Evolutionary conservation across 2,329 filamentous ascomycete genomes (phyloP).

Genomic region (Pseudophaeomoniella oleicola): DNA sequence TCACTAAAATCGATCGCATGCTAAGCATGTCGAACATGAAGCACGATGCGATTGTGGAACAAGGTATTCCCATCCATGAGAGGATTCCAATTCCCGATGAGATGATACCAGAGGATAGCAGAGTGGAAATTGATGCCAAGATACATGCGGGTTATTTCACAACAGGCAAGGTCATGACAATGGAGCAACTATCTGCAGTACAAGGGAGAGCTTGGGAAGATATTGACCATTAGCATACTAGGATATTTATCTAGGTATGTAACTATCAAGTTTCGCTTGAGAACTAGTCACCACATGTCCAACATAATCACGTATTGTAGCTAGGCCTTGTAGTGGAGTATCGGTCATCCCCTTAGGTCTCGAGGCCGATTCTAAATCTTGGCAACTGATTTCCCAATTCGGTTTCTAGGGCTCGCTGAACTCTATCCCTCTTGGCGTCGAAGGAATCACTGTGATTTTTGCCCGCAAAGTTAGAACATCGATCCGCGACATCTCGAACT

Average conservation of each 20-base stretch:
- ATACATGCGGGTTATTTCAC: slow-evolving; percentile 86
- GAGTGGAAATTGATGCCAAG: slow-evolving; percentile 98
- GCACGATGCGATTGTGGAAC: slow-evolving; percentile 35
- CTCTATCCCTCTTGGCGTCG: not conserved
- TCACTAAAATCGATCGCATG: slow-evolving; percentile 98
- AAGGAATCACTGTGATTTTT: not conserved
- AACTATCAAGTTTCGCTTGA: too few species aligned
- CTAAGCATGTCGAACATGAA: slow-evolving; percentile 85
- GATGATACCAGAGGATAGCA: slow-evolving; percentile 83
- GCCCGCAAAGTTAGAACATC: not conserved
- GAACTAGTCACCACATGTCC: too few species aligned
- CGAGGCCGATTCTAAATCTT: too few species aligned
- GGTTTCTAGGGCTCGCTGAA: not conserved
- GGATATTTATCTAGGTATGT: too few species aligned
- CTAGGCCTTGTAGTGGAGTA: too few species aligned
- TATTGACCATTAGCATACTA: slow-evolving; percentile 5
- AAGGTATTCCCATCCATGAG: slow-evolving; percentile 61
- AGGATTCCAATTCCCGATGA: slow-evolving; percentile 84
- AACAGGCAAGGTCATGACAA: slow-evolving; percentile 75
- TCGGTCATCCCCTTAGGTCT: too few species aligned
- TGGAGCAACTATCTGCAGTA: slow-evolving; percentile 71
- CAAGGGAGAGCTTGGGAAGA: slow-evolving; percentile 87
- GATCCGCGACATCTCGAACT: not conserved
- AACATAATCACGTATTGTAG: too few species aligned
- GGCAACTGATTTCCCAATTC: not conserved